Evolutionary conservation across 495 filamentous ascomycete genomes (phyloP).

Genomic region (Penicillium paxilli): DNA sequence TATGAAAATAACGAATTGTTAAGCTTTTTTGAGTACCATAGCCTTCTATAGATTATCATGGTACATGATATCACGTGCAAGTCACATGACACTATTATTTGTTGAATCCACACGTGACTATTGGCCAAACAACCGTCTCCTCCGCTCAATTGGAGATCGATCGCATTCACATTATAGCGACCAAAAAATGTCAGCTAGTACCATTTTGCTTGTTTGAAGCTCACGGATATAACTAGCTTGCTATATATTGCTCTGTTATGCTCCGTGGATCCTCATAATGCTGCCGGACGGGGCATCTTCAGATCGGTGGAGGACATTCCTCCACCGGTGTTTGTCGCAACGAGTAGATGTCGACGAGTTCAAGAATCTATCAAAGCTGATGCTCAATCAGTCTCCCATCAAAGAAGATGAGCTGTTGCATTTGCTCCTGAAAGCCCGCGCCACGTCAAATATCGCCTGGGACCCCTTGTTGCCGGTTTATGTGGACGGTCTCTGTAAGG

Average conservation of each 20-base stretch:
- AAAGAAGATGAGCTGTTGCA: constrained; percentile 52
- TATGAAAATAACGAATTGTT: no score
- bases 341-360: constrained; percentile 47
- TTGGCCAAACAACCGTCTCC: constrained; percentile 12
- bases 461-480: constrained; percentile 67
- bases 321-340: constrained; percentile 43
- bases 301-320: constrained; percentile 46
- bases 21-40: no score
- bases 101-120: constrained; percentile 8
- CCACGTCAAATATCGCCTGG: constrained; percentile 47
- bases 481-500: constrained; percentile 58
- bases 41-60: neutral
- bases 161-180: constrained; percentile 10
- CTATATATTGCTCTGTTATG: constrained; percentile 14
- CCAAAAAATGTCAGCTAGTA: constrained; percentile 2
- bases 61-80: neutral
- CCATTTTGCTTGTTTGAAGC: no score
- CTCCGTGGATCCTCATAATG: constrained; percentile 12
- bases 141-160: constrained; percentile 18
- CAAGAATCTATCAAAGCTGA: constrained; percentile 35
- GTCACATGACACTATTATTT: neutral
- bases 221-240: no score
- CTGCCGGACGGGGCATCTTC: constrained; percentile 24
- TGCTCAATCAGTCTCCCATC: constrained; percentile 32
- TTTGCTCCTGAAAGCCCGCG: constrained; percentile 56